phyloP scores from a whole-genome alignment of 1,284 basidiomycete genomes.

The Ustilago xerochloae region DNA sequence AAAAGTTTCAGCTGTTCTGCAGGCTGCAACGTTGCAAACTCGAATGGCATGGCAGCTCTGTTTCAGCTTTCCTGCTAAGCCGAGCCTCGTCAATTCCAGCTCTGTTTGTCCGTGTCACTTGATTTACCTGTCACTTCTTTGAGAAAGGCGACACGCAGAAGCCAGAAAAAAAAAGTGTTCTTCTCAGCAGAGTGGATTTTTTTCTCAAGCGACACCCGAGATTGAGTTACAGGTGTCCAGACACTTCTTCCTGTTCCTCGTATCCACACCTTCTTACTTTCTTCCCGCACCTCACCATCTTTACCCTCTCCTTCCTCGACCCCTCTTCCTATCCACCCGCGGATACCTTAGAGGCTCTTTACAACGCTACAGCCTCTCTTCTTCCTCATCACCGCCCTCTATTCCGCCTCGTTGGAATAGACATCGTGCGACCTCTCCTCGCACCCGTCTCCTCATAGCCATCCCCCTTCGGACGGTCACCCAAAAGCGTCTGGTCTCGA shows the following conservation, averaged over 20 bases:
- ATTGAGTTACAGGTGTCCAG: neutral
- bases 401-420: constrained; percentile 3
- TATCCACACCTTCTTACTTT: neutral
- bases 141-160: constrained; percentile 7
- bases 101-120: neutral
- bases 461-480: neutral
- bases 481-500: neutral
- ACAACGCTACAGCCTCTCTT: neutral
- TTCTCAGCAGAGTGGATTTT: constrained; percentile 10
- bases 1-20: neutral
- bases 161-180: constrained; percentile 22
- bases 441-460: constrained; percentile 12
- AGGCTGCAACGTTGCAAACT: neutral
- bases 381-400: neutral
- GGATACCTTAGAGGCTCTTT: constrained; percentile 23
- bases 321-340: constrained; percentile 24
- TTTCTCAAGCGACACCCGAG: constrained; percentile 10
- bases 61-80: no score
- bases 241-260: constrained; percentile 11
- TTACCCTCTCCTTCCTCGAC: neutral
- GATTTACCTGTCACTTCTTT: neutral
- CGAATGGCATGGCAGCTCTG: no score
- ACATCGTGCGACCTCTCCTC: constrained; percentile 3
- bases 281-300: constrained; percentile 15
- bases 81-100: neutral